Evolutionary conservation across 805 yeast species (phyloP).

Genomic region (Zygosaccharomyces gambellarensis): DNA sequence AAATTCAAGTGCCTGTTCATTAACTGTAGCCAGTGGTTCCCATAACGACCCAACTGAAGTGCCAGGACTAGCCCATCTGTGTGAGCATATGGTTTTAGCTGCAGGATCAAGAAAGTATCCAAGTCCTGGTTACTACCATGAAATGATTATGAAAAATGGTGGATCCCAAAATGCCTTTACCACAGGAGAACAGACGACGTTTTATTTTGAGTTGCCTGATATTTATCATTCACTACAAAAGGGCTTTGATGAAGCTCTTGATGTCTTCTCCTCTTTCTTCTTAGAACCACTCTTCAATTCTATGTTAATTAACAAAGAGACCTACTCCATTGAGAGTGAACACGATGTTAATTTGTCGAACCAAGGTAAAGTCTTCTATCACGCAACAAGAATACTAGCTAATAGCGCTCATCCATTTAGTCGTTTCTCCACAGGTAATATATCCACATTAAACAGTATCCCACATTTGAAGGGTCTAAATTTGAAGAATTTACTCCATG

Average conservation of each 20-base stretch:
- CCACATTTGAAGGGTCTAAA: slow-evolving; percentile 35
- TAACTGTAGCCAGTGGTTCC: slow-evolving; percentile 78
- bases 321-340: slow-evolving; percentile 61
- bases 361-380: slow-evolving; percentile 47
- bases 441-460: slow-evolving; percentile 41
- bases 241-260: slow-evolving; percentile 43
- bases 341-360: slow-evolving; percentile 50
- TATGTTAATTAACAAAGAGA: slow-evolving; percentile 43
- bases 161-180: slow-evolving; percentile 68
- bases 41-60: slow-evolving; percentile 65
- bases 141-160: slow-evolving; percentile 42
- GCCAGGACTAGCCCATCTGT: slow-evolving; percentile 84
- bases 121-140: slow-evolving; percentile 42
- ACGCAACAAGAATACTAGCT: slow-evolving; percentile 52
- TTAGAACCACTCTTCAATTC: slow-evolving; percentile 47
- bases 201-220: slow-evolving; percentile 56
- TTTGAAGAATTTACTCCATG: slow-evolving; percentile 35
- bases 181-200: slow-evolving; percentile 61
- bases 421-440: slow-evolving; percentile 62
- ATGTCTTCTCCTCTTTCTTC: slow-evolving; percentile 50
- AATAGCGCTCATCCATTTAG: slow-evolving; percentile 48
- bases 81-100: slow-evolving; percentile 65
- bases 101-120: slow-evolving; percentile 56
- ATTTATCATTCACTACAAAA: slow-evolving; percentile 33
- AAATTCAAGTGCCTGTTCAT: slow-evolving; percentile 59